phyloP scores from a whole-genome alignment of 352 stramenopile genomes.

The Globisporangium alternatum region DNA sequence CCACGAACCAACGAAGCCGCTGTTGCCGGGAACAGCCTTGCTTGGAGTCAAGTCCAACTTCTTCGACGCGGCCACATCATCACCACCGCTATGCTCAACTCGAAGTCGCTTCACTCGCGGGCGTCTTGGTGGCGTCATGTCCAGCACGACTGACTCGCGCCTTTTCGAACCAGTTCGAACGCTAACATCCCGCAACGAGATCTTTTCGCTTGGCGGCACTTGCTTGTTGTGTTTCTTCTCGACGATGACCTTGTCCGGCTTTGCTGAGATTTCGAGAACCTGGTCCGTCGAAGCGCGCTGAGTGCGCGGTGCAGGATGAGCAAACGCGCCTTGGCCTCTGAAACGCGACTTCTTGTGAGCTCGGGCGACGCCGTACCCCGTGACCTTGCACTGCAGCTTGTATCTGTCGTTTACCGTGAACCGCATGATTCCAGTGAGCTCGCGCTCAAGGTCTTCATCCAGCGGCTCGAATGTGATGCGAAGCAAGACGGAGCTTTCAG shows the following conservation, averaged over 20 bases:
- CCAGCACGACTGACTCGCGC: slow-evolving; percentile 30
- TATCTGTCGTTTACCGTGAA: slow-evolving; percentile 69
- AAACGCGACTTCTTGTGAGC: slow-evolving; percentile 27
- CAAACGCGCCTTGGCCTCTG: slow-evolving; percentile 15
- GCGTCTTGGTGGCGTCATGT: slow-evolving; percentile 39
- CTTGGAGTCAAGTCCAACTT: slow-evolving; percentile 6
- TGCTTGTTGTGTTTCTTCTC: not conserved
- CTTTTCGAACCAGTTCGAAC: slow-evolving; percentile 24
- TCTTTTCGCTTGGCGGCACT: slow-evolving; percentile 10
- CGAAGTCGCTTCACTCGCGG: slow-evolving; percentile 24
- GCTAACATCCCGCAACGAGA: not conserved
- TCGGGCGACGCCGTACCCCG: slow-evolving; percentile 23
- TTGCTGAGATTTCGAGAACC: slow-evolving; percentile 11
- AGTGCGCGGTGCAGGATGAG: not conserved
- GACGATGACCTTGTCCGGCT: not conserved
- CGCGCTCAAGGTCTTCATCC: slow-evolving; percentile 33
- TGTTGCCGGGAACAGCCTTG: slow-evolving; percentile 5
- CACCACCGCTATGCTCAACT: slow-evolving; percentile 7
- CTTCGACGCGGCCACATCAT: slow-evolving; percentile 9
- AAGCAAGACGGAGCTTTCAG: slow-evolving; percentile 47
- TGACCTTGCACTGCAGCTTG: slow-evolving; percentile 49
- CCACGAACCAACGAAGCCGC: slow-evolving; percentile 48
- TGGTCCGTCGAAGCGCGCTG: not conserved
- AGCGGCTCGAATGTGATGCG: slow-evolving; percentile 64
- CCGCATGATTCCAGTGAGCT: slow-evolving; percentile 40